These are phyloP conservation scores for Aspergillus carlsbadensis DNA, from an alignment of 495 filamentous ascomycete species.

Conservation along the genomic window DNA sequence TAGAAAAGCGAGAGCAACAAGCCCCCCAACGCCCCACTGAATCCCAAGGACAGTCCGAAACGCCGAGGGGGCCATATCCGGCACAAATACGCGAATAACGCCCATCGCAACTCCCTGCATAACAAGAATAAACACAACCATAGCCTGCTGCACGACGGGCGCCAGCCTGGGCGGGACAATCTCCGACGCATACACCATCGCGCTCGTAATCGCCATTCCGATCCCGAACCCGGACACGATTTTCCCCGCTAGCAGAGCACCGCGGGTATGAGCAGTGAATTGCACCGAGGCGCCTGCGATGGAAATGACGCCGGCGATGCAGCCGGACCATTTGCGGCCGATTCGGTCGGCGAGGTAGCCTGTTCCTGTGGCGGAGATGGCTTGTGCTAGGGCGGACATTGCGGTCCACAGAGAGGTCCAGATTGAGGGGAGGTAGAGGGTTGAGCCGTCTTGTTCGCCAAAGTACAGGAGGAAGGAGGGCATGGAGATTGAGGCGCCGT, in stretches of 20 bases:
- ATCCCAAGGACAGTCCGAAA: constrained; percentile 1
- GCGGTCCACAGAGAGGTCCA: constrained; percentile 10
- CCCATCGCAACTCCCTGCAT: background rate
- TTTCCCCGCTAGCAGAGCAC: background rate
- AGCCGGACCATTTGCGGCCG: background rate
- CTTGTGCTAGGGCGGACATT: constrained; percentile 4
- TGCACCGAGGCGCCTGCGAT: background rate
- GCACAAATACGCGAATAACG: background rate
- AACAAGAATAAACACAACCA: constrained; percentile 1
- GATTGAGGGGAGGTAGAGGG: background rate
- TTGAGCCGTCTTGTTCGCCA: background rate
- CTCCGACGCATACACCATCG: background rate
- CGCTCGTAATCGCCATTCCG: background rate
- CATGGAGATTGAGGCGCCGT: constrained; percentile 1
- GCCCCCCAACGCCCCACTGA: background rate
- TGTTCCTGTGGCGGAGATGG: background rate
- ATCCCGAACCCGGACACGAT: background rate
- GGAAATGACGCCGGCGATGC: background rate
- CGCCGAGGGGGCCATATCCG: background rate
- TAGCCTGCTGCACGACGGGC: background rate
- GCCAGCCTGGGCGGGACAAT: background rate
- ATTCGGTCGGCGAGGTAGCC: background rate
- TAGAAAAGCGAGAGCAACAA: too few species aligned
- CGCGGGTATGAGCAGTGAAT: background rate
- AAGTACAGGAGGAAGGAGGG: constrained; percentile 5